Evolutionary conservation across 306 rosid genomes (phyloP), one percentile per base, ranked within the genome.

Genomic region (cucumber (Cucumis sativus)): DNA sequence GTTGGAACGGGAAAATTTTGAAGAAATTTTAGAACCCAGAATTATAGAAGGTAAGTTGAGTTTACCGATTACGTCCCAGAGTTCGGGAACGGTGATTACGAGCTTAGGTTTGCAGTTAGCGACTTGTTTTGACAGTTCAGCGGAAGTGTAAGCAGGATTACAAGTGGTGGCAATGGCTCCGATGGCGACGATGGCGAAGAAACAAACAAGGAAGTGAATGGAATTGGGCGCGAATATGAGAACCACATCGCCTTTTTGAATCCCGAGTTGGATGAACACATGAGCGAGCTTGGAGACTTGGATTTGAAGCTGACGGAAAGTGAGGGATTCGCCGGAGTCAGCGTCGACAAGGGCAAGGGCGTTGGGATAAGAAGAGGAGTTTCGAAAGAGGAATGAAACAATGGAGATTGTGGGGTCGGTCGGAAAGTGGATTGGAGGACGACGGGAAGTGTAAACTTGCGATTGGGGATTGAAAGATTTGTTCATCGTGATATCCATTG

Each of bases 161-260:
- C 86, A 89, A 20, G 98, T 92, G 59, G 96, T 88, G 57, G 82
- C 89, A 60, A 86, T 47, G 73, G 91, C 98, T 35, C 98, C 98
- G 21, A 87, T 64, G 52, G 93, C 86, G 6, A 83, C 49, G 13
- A 83, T 68, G 33, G 86, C 92, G 64, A 88, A 84, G 88, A 90
- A 89, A 83, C 87, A 86, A 10, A 88, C 45, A 0, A 92, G 89
- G 83, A 83, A 90, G n/a, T 84, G 88, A 57, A 87, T 84, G 33
- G 90, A 86, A 74, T 92, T 94, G 2, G 98, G 98, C 4, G 95
- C 85, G 64, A 92, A 86, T 54, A 90, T 82, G 74, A 88, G 68
- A 68, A 88, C 80, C 51, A 85, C 82, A 45, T 83, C 86, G 73
- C 73, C 10, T 54, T 64, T 83, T 4, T 4, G 60, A 61, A 83